phyloP scores from a whole-genome alignment of 352 stramenopile genomes.

The Globisporangium sylvaticum region DNA sequence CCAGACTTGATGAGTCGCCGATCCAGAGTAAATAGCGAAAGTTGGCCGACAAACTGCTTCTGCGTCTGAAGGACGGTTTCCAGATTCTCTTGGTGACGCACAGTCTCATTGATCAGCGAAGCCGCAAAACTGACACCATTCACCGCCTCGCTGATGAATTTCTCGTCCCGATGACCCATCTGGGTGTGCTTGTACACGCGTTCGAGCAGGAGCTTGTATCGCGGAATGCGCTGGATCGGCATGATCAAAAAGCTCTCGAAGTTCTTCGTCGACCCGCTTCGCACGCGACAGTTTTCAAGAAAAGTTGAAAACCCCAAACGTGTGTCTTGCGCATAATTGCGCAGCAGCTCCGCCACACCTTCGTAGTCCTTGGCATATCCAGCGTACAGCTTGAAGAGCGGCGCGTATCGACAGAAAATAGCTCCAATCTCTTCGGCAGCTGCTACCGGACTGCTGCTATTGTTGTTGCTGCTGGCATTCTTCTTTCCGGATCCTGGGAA shows the following conservation, averaged over 20 bases:
- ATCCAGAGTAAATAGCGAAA: constrained; percentile 67
- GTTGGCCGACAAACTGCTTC: constrained; percentile 66
- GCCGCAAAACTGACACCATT: constrained; percentile 52
- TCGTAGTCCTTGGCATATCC: constrained; percentile 84
- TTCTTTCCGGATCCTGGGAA: neutral
- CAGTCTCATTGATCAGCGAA: constrained; percentile 82
- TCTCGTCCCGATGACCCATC: constrained; percentile 50
- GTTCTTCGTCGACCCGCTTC: constrained; percentile 50
- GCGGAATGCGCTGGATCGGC: constrained; percentile 89
- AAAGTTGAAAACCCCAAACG: constrained; percentile 50
- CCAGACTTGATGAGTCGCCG: constrained; percentile 57
- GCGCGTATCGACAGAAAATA: constrained; percentile 77
- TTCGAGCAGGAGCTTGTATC: constrained; percentile 89
- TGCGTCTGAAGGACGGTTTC: constrained; percentile 76
- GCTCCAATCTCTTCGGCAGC: constrained; percentile 52
- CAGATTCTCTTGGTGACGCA: constrained; percentile 78
- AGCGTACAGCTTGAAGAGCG: constrained; percentile 80
- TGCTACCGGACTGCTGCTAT: constrained; percentile 26
- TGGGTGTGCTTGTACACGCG: constrained; percentile 71
- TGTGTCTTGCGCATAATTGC: constrained; percentile 48
- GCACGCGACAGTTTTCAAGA: constrained; percentile 47
- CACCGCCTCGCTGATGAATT: constrained; percentile 58
- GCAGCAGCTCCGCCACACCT: constrained; percentile 57
- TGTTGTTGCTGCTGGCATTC: constrained; percentile 4
- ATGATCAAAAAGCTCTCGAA: constrained; percentile 90